These are phyloP conservation scores for Cryptococcus maquisensis DNA, from an alignment of 1,284 basidiomycete genomes.

Conservation along the genomic window DNA sequence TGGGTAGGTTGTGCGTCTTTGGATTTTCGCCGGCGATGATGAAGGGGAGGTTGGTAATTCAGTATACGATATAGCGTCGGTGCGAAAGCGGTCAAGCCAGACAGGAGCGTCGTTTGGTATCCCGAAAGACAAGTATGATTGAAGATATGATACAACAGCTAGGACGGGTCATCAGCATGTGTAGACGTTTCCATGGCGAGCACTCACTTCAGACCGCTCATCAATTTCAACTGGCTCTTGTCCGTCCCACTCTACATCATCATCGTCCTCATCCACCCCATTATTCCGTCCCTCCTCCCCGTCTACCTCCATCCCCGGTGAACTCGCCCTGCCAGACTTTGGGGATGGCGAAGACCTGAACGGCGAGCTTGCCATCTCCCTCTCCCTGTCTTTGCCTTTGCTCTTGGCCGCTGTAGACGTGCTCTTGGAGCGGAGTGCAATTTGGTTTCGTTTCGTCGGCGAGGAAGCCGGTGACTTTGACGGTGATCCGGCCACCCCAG, in stretches of 20 bases:
- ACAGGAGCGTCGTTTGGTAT: constrained; percentile 10
- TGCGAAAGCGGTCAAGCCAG: constrained; percentile 2
- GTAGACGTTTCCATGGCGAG: not conserved
- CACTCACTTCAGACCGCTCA: not conserved
- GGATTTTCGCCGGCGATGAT: constrained; percentile 17
- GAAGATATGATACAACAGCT: constrained; percentile 39
- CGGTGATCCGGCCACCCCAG: too few relatives aligned
- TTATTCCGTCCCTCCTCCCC: not conserved
- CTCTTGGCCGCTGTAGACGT: constrained; percentile 1
- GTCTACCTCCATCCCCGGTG: constrained; percentile 7
- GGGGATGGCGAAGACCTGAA: not conserved
- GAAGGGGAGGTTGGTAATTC: constrained; percentile 14
- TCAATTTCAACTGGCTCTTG: constrained; percentile 1
- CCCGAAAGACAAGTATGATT: constrained; percentile 23
- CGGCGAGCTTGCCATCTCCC: constrained; percentile 3
- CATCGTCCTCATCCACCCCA: constrained; percentile 1
- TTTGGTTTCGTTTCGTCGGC: constrained; percentile 3
- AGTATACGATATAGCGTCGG: constrained; percentile 33
- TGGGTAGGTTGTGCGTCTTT: constrained; percentile 14
- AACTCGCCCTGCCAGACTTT: not conserved
- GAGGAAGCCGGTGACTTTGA: constrained; percentile 19
- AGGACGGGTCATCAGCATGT: not conserved
- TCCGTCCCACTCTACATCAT: not conserved
- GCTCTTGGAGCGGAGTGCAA: constrained; percentile 7
- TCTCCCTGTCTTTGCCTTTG: not conserved